phyloP scores from a whole-genome alignment of 1,139 yeast species.

The Dujonia santamariae region DNA sequence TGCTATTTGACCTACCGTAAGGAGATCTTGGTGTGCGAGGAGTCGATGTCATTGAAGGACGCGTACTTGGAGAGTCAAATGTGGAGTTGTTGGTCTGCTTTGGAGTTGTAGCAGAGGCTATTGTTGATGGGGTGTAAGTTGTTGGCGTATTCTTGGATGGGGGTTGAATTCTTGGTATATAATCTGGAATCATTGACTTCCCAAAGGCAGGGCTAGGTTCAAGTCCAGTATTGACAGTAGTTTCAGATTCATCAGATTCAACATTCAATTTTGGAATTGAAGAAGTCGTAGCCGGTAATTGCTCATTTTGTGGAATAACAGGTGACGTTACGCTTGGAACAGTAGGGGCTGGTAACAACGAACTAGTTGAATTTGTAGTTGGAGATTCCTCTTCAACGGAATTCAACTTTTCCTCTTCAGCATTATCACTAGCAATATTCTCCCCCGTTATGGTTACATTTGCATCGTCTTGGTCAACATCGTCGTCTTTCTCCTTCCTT shows the following conservation, averaged over 20 bases:
- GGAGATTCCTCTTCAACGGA: constrained; percentile 8
- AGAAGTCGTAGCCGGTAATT: not conserved
- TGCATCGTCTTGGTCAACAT: constrained; percentile 1
- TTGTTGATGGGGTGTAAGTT: constrained; percentile 1
- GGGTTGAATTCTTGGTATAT: constrained; percentile 6
- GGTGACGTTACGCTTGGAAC: constrained; percentile 2
- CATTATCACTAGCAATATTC: not conserved
- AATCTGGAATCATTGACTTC: constrained; percentile 8
- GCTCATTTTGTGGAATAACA: not conserved
- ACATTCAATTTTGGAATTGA: too few species aligned
- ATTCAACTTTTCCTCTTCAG: too few species aligned
- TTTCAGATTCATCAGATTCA: not conserved
- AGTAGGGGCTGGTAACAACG: constrained; percentile 4
- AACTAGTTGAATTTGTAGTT: constrained; percentile 5
- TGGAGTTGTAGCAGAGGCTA: not conserved
- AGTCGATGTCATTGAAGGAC: constrained; percentile 5
- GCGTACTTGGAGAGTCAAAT: constrained; percentile 3
- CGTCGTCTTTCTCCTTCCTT: not conserved
- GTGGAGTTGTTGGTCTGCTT: constrained; percentile 3
- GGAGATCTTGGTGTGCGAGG: constrained; percentile 5
- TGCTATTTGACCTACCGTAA: constrained; percentile 7
- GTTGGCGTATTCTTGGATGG: constrained; percentile 4
- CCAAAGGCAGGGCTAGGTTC: constrained; percentile 4
- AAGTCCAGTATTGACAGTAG: not conserved
- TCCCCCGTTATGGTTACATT: constrained; percentile 1